phyloP scores from a whole-genome alignment of 192 early-diverging fungal species.

The Paraglomus brasilianum region DNA sequence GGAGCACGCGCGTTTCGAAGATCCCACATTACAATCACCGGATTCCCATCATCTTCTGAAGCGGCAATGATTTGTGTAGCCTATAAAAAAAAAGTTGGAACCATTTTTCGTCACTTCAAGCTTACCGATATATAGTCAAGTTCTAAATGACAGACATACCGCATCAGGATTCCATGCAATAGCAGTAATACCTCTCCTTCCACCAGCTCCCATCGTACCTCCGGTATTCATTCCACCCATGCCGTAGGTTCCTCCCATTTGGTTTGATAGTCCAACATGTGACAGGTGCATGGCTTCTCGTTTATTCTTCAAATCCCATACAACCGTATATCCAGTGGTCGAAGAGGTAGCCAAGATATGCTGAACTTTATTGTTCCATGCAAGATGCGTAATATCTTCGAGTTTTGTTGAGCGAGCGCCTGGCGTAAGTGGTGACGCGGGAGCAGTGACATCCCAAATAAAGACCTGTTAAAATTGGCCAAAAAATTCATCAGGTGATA shows the following conservation, averaged over 20 bases:
- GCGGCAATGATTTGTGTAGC: conserved; percentile 93
- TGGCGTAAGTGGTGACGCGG: conserved; percentile 85
- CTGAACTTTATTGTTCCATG: conserved; percentile 91
- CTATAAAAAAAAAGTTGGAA: conserved; percentile 37
- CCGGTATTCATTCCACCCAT: conserved; percentile 46
- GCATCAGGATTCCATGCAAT: conserved; percentile 91
- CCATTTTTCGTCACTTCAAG: background rate
- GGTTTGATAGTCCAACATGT: conserved; percentile 51
- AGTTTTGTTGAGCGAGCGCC: conserved; percentile 80
- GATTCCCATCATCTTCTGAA: conserved; percentile 88
- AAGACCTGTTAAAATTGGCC: conserved; percentile 57
- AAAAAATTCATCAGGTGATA: background rate
- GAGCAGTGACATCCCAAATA: conserved; percentile 93
- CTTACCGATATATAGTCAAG: background rate
- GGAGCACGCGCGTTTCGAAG: conserved; percentile 93
- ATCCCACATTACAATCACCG: conserved; percentile 92
- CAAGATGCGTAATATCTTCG: conserved; percentile 84
- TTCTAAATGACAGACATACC: conserved; percentile 42
- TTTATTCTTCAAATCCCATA: conserved; percentile 92
- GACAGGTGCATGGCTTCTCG: conserved; percentile 82
- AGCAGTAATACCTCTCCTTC: conserved; percentile 75
- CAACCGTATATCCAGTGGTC: conserved; percentile 88
- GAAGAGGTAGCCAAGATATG: conserved; percentile 92
- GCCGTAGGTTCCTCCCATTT: conserved; percentile 36
- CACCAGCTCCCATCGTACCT: conserved; percentile 44